Evolutionary conservation across 495 filamentous ascomycete species (phyloP), one percentile per base, ranked within the genome.

Genomic region (Daldinia bambusicola): DNA sequence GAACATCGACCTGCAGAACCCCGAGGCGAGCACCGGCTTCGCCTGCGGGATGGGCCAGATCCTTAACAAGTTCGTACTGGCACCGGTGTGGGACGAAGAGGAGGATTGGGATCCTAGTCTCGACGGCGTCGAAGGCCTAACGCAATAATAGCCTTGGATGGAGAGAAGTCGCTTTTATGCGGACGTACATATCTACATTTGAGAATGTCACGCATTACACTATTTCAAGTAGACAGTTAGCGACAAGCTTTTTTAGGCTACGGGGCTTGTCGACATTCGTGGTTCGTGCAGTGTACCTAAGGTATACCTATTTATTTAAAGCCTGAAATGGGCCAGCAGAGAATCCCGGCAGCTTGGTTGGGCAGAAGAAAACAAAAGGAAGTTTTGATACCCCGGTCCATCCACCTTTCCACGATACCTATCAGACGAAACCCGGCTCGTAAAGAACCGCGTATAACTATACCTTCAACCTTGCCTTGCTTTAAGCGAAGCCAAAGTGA

Each of bases 41-140:
- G 86, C 84, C 9, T 82, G 79, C 52, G 80, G 82, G 45, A 88
- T 89, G 83, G 89, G 88, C 34, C 81, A 83, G 68, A 80, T 90
- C 38, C 82, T 84, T 79, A 86, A 84, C 38, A 86, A 84, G 66
- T 89, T 89, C 76, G 80, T 86, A 9, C 76, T 86, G 8, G 84
- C 78, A n/a, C 87, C 84, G 26, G 79, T 84, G 37, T 89, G 81
- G 80, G 80, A 76, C n/a, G 80, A 84, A 34, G 80, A 83, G 37
- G 77, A 82, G 52, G 81, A 81, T 22, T 84, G 83, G 83, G 74
- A 75, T 20, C 75, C 75, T 7, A 70, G 65, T 37, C 67, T 77
- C 4, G 66, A 70, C 4, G 74, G 51, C 10, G 72, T 77, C 10
- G 56, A 32, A 2, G 63, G 38, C 13, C 37, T 67, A 13, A 48